phyloP scores from a whole-genome alignment of 148 eudicot genomes.

The Vaccinium macrocarpon region DNA sequence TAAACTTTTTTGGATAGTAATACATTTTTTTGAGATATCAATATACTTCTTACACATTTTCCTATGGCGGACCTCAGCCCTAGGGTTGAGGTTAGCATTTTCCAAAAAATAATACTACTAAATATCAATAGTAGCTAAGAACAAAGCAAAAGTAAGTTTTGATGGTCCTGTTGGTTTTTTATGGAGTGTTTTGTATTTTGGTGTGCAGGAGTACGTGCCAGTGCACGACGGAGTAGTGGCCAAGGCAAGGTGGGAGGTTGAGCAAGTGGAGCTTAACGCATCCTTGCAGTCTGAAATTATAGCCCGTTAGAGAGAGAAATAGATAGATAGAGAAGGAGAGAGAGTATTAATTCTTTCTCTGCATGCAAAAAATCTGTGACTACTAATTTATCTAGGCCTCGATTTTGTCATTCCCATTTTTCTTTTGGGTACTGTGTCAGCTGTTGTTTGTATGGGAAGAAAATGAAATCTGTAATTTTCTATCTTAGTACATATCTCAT shows the following conservation, averaged over 20 bases:
- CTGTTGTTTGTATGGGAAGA: slow-evolving; percentile 10
- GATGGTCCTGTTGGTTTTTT: neutral
- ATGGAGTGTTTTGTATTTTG: neutral
- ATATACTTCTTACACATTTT: no score
- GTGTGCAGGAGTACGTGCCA: slow-evolving; percentile 55
- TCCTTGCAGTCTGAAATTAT: slow-evolving; percentile 40
- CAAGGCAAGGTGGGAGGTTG: slow-evolving; percentile 61
- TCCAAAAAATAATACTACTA: neutral
- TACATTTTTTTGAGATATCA: no score
- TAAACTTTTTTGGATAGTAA: no score
- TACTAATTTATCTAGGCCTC: neutral
- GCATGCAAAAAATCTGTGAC: neutral
- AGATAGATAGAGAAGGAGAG: neutral
- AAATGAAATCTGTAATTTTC: slow-evolving; percentile 4
- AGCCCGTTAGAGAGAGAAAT: slow-evolving; percentile 23
- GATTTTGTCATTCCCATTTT: no score
- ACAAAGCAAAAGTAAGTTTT: neutral
- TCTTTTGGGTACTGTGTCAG: neutral
- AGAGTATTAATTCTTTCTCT: neutral
- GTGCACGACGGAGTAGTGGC: slow-evolving; percentile 55
- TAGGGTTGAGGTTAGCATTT: no score
- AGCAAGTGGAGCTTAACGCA: slow-evolving; percentile 43
- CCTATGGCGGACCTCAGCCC: no score
- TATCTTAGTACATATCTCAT: neutral
- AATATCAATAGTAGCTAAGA: neutral